A percentile compares a stretch with the other conserved stretches of the same genome.
These are phyloP conservation scores for Blastomyces parvus DNA, from an alignment of 2,329 filamentous ascomycete species.

Conservation along the genomic window DNA sequence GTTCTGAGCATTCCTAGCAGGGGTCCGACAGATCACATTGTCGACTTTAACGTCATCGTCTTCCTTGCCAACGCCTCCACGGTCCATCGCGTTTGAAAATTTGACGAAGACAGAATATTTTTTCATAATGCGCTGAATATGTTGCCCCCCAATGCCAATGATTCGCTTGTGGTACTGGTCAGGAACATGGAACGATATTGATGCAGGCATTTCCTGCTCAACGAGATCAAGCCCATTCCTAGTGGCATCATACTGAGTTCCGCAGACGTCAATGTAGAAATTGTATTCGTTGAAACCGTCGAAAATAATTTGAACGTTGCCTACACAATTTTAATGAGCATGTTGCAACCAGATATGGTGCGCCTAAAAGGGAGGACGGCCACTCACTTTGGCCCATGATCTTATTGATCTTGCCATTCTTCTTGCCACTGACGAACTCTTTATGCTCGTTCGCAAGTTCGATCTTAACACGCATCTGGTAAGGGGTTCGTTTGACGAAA, in stretches of 20 bases:
- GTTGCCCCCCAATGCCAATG: slow-evolving; percentile 94
- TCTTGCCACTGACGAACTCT: slow-evolving; percentile 98
- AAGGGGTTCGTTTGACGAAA: slow-evolving; percentile 76
- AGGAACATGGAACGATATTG: slow-evolving; percentile 97
- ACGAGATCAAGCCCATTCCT: slow-evolving; percentile 87
- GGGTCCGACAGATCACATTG: slow-evolving; percentile 96
- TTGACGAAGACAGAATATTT: slow-evolving; percentile 99
- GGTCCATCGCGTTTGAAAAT: slow-evolving; percentile 98
- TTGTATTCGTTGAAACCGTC: slow-evolving; percentile 99
- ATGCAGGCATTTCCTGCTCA: slow-evolving; percentile 98
- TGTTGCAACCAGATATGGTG: not conserved
- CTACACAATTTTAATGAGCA: slow-evolving; percentile 32
- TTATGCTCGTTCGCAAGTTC: slow-evolving; percentile 99
- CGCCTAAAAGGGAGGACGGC: slow-evolving; percentile 1
- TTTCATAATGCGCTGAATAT: slow-evolving; percentile 99
- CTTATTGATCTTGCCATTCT: slow-evolving; percentile 99
- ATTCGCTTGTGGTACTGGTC: slow-evolving; percentile 99
- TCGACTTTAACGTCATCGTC: slow-evolving; percentile 98
- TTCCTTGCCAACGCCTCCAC: slow-evolving; percentile 83
- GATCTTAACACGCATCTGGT: slow-evolving; percentile 94
- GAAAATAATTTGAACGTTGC: slow-evolving; percentile 97
- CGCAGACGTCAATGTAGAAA: slow-evolving; percentile 98
- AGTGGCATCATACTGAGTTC: slow-evolving; percentile 82
- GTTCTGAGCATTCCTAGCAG: slow-evolving; percentile 92
- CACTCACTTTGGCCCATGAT: slow-evolving; percentile 93